A percentile compares a stretch with the other conserved stretches of the same genome.
Evolutionary conservation across 768 basidiomycete genomes (phyloP).

Genomic region (Boletus tomentosulus): DNA sequence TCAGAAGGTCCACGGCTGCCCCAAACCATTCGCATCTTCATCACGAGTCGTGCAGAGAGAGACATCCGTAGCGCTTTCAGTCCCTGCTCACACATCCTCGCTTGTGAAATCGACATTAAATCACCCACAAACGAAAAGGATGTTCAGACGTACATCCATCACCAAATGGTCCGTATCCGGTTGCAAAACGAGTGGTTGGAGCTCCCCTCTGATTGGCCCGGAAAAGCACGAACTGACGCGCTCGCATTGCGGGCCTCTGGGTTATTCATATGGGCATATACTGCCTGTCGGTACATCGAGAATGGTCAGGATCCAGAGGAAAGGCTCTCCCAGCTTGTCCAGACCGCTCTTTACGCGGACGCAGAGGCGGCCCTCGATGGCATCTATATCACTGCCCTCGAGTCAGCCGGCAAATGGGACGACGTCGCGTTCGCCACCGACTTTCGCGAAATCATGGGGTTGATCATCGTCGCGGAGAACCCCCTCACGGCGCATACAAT

Average conservation of each 20-base stretch:
- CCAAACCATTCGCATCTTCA: constrained; percentile 27
- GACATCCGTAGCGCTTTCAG: constrained; percentile 23
- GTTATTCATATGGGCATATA: constrained; percentile 32
- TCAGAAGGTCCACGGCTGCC: constrained; percentile 18
- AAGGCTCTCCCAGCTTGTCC: constrained; percentile 24
- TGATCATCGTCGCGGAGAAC: constrained; percentile 28
- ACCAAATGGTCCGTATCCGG: constrained; percentile 25
- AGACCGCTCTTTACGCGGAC: constrained; percentile 17
- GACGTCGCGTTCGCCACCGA: constrained; percentile 26
- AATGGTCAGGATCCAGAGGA: constrained; percentile 30
- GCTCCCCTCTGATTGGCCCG: constrained; percentile 30
- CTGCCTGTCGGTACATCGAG: constrained; percentile 32
- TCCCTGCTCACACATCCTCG: constrained; percentile 7
- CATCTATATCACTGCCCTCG: constrained; percentile 30
- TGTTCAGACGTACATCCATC: constrained; percentile 23
- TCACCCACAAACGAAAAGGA: constrained; percentile 24
- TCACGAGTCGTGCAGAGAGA: constrained; percentile 32
- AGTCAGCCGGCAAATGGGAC: constrained; percentile 29
- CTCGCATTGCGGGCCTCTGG: constrained; percentile 29
- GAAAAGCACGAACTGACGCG: constrained; percentile 11
- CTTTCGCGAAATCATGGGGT: constrained; percentile 31
- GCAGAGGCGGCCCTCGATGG: constrained; percentile 28
- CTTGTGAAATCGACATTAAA: constrained; percentile 24
- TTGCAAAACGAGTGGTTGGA: constrained; percentile 25
- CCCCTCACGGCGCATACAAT: constrained; percentile 24